Evolutionary conservation across 2,329 filamentous ascomycete species (phyloP).

Genomic region (Epichloe aotearoae): DNA sequence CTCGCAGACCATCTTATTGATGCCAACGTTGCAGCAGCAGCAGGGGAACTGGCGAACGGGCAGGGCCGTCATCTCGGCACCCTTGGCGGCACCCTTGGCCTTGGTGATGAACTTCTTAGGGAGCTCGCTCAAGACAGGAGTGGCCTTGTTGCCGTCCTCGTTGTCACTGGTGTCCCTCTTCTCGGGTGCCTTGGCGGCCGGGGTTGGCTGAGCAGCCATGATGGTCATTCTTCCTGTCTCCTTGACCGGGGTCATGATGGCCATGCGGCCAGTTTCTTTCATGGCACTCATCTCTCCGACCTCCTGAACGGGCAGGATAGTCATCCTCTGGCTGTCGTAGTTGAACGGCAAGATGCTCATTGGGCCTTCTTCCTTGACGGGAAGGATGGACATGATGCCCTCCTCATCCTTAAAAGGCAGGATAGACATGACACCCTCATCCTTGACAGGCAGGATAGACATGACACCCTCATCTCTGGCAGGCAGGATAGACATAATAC

Average conservation of each 20-base stretch:
- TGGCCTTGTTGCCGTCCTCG: background rate
- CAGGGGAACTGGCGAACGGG: slow-evolving; percentile 3
- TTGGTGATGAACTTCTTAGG: background rate
- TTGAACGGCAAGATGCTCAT: slow-evolving; percentile 1
- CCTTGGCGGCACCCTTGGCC: background rate
- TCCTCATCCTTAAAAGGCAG: no score
- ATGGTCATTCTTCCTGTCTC: background rate
- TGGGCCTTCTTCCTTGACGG: background rate
- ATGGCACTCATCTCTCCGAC: background rate
- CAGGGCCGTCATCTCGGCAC: background rate
- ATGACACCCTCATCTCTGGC: no score
- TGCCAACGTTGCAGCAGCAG: slow-evolving; percentile 12
- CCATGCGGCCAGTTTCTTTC: background rate
- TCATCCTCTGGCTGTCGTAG: background rate
- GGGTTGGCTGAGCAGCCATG: background rate
- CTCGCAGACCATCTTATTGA: slow-evolving; percentile 10
- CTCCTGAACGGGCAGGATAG: background rate
- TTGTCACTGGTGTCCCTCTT: background rate
- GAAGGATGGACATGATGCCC: background rate
- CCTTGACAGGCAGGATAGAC: no score
- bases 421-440: no score
- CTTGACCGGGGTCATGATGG: background rate
- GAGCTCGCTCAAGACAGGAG: background rate
- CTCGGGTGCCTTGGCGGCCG: background rate
- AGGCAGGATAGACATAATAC: no score